A percentile compares a stretch with the other conserved stretches of the same genome.
Conservation (phyloP, 2,329 filamentous ascomycete genomes). For the Cladobotryum protrusum region DNA sequence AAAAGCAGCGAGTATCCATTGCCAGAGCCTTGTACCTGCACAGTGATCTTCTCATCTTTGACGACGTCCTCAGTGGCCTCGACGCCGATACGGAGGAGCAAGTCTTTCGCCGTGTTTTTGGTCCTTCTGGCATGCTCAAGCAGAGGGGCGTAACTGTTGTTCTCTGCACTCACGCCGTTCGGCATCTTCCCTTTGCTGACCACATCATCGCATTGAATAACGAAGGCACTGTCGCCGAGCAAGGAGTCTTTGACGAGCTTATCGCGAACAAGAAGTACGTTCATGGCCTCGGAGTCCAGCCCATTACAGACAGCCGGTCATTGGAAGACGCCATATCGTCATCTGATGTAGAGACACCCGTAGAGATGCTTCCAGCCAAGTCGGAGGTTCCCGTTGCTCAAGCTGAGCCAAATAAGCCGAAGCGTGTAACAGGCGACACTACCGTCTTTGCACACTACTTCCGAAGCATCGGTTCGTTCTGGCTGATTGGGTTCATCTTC, state of each 20-base stretch:
- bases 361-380: too few relatives aligned
- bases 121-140: conserved; percentile 34
- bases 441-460: conserved; percentile 32
- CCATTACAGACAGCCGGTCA: not conserved
- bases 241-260: conserved; percentile 26
- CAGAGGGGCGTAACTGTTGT: conserved; percentile 33
- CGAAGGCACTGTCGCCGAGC: conserved; percentile 37
- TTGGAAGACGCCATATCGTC: too few relatives aligned
- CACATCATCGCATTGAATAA: conserved; percentile 40
- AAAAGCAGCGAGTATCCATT: too few relatives aligned
- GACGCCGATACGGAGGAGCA: conserved; percentile 38
- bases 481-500: conserved; percentile 17
- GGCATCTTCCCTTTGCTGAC: conserved; percentile 32
- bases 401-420: too few relatives aligned
- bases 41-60: too few relatives aligned
- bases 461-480: conserved; percentile 17
- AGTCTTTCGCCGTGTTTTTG: conserved; percentile 39
- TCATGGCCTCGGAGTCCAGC: conserved; percentile 29
- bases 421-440: not conserved
- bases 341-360: too few relatives aligned
- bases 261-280: conserved; percentile 32
- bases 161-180: conserved; percentile 31
- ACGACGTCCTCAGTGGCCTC: conserved; percentile 32
- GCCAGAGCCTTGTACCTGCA: too few relatives aligned
- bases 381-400: too few relatives aligned